These are phyloP conservation scores for Monosporascus ibericus DNA, from an alignment of 2,329 filamentous ascomycete species.

Conservation along the genomic window DNA sequence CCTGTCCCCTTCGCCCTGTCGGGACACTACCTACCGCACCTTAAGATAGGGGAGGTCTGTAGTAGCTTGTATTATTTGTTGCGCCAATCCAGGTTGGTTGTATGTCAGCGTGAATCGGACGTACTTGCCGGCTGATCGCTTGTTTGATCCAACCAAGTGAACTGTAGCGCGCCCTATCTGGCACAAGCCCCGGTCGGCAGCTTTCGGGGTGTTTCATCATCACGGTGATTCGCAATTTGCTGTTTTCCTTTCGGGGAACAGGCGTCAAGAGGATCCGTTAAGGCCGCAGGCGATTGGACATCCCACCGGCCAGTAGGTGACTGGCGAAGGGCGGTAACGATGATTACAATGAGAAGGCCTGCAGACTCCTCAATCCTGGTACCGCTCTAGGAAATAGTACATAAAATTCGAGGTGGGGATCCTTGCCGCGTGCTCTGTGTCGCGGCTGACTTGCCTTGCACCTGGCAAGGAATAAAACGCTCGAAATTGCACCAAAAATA, in stretches of 20 bases:
- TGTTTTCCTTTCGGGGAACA: background rate
- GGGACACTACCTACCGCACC: too few relatives aligned
- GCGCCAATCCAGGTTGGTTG: too few relatives aligned
- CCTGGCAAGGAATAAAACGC: background rate
- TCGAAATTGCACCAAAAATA: background rate
- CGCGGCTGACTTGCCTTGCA: background rate
- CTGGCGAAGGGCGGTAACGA: background rate
- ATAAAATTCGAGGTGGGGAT: background rate
- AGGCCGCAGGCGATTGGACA: background rate
- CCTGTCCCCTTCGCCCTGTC: too few relatives aligned
- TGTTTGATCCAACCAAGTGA: too few relatives aligned
- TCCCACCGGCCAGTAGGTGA: background rate
- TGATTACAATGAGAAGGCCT: background rate
- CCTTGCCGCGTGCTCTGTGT: background rate
- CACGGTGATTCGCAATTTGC: background rate
- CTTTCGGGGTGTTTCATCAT: background rate
- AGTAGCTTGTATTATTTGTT: too few relatives aligned
- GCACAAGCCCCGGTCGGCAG: background rate
- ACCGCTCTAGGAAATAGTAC: background rate
- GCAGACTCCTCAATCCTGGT: too few relatives aligned
- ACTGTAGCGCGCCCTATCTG: background rate
- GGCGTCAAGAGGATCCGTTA: background rate
- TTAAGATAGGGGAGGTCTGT: too few relatives aligned
- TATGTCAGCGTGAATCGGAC: too few relatives aligned
- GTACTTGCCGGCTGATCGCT: too few relatives aligned